phyloP scores from a whole-genome alignment of 1,284 basidiomycete genomes.

The Fistulina hepatica region DNA sequence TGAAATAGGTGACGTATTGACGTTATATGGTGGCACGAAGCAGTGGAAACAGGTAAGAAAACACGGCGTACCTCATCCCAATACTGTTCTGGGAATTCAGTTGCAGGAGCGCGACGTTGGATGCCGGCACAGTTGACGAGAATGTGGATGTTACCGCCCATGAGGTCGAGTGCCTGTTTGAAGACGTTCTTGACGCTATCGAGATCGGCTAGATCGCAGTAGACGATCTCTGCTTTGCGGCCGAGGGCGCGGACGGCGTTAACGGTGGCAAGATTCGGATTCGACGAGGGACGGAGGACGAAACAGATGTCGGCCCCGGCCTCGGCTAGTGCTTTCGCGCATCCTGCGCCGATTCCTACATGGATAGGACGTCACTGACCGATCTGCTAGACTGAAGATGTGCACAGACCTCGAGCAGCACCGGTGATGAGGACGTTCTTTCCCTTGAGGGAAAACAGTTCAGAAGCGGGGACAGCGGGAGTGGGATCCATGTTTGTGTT shows the following conservation, averaged over 20 bases:
- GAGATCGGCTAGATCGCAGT: slow-evolving; percentile 69
- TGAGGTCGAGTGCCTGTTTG: slow-evolving; percentile 44
- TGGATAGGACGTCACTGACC: not conserved
- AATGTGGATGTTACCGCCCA: slow-evolving; percentile 67
- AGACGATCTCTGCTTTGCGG: slow-evolving; percentile 39
- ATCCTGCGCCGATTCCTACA: slow-evolving; percentile 58
- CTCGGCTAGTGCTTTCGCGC: slow-evolving; percentile 61
- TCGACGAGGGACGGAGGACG: slow-evolving; percentile 27
- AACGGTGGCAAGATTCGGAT: slow-evolving; percentile 45
- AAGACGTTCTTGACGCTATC: slow-evolving; percentile 58
- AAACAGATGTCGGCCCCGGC: slow-evolving; percentile 80
- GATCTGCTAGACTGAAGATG: not conserved
- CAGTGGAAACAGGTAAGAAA: no score
- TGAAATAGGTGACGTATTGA: no score
- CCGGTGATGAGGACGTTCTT: slow-evolving; percentile 2
- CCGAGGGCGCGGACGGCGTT: slow-evolving; percentile 40
- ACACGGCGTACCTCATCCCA: slow-evolving; percentile 73
- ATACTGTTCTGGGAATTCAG: slow-evolving; percentile 75
- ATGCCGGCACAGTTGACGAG: slow-evolving; percentile 95
- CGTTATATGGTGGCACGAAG: no score
- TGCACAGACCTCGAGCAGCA: not conserved
- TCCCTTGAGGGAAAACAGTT: not conserved
- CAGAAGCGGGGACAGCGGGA: not conserved
- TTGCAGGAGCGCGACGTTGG: slow-evolving; percentile 74
- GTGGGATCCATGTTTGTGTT: not conserved